Base-by-base conservation (phyloP, 768 basidiomycete species). In the Paxillus ammoniavirescens region DNA sequence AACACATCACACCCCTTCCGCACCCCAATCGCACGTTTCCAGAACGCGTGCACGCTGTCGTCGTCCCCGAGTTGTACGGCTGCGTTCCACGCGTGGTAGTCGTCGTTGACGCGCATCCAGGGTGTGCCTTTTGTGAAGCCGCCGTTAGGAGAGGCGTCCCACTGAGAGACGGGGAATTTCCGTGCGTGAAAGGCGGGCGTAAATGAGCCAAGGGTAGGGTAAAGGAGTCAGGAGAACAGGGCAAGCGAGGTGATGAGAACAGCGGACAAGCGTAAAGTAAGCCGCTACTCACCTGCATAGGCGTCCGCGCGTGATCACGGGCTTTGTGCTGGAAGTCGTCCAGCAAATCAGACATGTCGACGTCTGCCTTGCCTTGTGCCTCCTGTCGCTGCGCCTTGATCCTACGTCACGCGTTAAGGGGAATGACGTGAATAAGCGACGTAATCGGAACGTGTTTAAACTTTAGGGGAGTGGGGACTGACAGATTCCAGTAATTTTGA, bases 71-170 rank as follows among this genome's bases (percentile, higher is more conserved):
- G 38, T 66, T 89, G 81, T 12, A 62, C 66, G 1, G 60, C 73
- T 14, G 73, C 84, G 58, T 88, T 89, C 78, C 83, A 86, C 2
- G 67, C 60, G n/a, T 57, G 51, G 62, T 82, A 86, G 59, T 89
- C 86, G 37, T 86, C 84, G 60, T 87, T 84, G 7, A 86, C 80
- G 23, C 84, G 74, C 86, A 89, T 89, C 87, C 87, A 91, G 0
- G 88, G 86, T 2, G 65, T 76, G 2, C 80, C 82, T 0, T 78
- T 73, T 12, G 84, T 83, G 66, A 90, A 89, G 0, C 89, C 87
- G 0, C 78, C 84, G 51, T 89, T 74, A 8, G 67, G 26, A 4
- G 73, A 65, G 8, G 71, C 50, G 55, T 84, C 73, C 86, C 87
- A 89, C 84, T 87, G 35, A 36, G 35, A 36, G 33, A 18, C 23